Conservation (phyloP, 495 filamentous ascomycete genomes). For the Hyaloscypha hepaticicola region DNA sequence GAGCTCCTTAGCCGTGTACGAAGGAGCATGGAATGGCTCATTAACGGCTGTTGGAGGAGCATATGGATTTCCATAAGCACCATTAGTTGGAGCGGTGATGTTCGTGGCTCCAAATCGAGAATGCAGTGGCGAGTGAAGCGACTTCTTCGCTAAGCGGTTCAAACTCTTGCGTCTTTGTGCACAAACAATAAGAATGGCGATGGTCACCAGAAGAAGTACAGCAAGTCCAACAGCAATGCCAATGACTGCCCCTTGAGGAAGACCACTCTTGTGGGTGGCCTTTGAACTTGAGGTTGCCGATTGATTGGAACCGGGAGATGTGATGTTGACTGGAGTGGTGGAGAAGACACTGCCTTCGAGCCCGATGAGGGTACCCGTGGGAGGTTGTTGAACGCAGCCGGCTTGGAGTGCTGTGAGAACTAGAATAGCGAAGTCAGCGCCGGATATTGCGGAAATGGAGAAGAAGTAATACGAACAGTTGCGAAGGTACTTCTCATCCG, state of each 20-base stretch:
- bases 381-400: conserved; percentile 45
- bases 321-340: conserved; percentile 39
- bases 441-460: not conserved
- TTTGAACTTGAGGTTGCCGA: conserved; percentile 25
- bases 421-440: conserved; percentile 8
- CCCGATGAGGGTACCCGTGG: conserved; percentile 39
- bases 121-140: conserved; percentile 19
- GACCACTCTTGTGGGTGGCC: conserved; percentile 33
- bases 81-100: conserved; percentile 22
- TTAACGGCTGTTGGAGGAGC: not conserved
- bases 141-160: not conserved
- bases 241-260: conserved; percentile 46
- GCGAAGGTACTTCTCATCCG: conserved; percentile 10
- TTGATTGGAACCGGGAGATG: conserved; percentile 32
- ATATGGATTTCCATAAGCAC: conserved; percentile 22
- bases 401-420: conserved; percentile 46
- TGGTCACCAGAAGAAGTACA: conserved; percentile 40
- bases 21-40: not conserved
- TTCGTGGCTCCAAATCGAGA: conserved; percentile 25
- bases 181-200: conserved; percentile 44
- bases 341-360: conserved; percentile 52
- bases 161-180: conserved; percentile 40
- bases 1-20: conserved; percentile 1
- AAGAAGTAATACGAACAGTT: conserved; percentile 17
- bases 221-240: conserved; percentile 49